These are phyloP conservation scores for Alternaria dauci DNA, from an alignment of 2,329 filamentous ascomycete species.

Conservation along the genomic window DNA sequence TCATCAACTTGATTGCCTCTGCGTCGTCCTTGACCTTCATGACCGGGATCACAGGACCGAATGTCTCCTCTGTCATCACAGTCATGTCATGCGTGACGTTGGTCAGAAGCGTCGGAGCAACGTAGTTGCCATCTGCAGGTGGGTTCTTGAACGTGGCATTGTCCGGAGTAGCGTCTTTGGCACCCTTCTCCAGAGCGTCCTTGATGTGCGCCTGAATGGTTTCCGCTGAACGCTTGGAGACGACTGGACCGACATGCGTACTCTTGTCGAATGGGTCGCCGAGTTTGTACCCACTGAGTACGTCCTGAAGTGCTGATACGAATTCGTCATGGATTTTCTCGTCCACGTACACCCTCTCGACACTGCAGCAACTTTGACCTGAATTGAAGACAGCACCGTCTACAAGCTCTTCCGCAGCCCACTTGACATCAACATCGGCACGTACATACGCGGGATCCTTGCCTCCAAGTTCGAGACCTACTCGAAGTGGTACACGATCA, in stretches of 20 bases:
- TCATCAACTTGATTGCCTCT: conserved; percentile 87
- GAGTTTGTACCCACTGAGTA: conserved; percentile 79
- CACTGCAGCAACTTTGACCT: conserved; percentile 94
- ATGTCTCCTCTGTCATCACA: conserved; percentile 94
- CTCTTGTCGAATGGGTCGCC: conserved; percentile 83
- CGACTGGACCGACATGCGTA: conserved; percentile 87
- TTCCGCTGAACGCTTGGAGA: conserved; percentile 80
- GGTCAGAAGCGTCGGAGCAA: conserved; percentile 83
- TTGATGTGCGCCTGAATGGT: conserved; percentile 80
- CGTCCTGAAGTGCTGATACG: conserved; percentile 78
- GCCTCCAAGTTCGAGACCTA: conserved; percentile 90
- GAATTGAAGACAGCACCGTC: conserved; percentile 98
- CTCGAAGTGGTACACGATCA: conserved; percentile 78
- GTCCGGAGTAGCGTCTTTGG: conserved; percentile 82
- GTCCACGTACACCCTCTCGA: conserved; percentile 92
- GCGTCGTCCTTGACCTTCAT: conserved; percentile 84
- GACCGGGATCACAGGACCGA: conserved; percentile 89
- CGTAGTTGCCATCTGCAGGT: conserved; percentile 83
- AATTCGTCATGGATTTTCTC: conserved; percentile 85
- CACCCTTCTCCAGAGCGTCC: conserved; percentile 84
- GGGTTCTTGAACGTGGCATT: conserved; percentile 78
- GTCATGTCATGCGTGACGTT: conserved; percentile 82
- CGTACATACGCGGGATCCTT: conserved; percentile 95
- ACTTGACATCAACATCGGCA: conserved; percentile 83
- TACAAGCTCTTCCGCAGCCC: conserved; percentile 93